Evolutionary conservation across 1,284 basidiomycete species (phyloP).

Genomic region (Somion occarium): DNA sequence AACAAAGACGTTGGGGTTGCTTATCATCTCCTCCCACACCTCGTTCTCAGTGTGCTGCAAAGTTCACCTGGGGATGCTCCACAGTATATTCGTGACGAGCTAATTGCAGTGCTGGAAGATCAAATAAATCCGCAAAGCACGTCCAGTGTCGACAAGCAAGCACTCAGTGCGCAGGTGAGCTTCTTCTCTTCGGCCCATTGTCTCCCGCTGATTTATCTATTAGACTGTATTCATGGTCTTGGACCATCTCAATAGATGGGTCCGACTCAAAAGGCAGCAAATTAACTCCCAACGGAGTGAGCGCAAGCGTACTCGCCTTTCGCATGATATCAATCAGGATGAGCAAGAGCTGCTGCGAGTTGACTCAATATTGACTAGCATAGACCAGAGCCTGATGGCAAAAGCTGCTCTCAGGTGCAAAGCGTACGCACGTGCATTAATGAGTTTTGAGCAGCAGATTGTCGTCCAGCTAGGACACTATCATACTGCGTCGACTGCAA

Average conservation of each 20-base stretch:
- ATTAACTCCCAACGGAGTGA: constrained; percentile 46
- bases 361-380: constrained; percentile 77
- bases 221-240: constrained; percentile 92
- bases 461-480: constrained; percentile 42
- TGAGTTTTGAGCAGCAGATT: constrained; percentile 91
- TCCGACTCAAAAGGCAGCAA: constrained; percentile 64
- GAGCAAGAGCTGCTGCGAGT: constrained; percentile 64
- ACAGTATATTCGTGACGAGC: constrained; percentile 70
- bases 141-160: constrained; percentile 71
- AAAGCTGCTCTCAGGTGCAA: constrained; percentile 93
- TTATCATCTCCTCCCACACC: constrained; percentile 87
- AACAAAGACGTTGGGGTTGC: constrained; percentile 92
- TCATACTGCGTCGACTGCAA: constrained; percentile 40
- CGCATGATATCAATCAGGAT: constrained; percentile 30
- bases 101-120: constrained; percentile 82
- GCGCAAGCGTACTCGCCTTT: constrained; percentile 41
- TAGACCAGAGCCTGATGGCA: constrained; percentile 88
- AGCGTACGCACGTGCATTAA: constrained; percentile 89
- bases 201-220: not conserved
- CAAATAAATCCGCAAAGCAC: constrained; percentile 66
- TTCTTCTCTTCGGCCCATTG: not conserved
- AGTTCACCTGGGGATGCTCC: constrained; percentile 65
- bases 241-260: constrained; percentile 94
- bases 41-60: constrained; percentile 84
- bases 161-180: constrained; percentile 85